phyloP scores from a whole-genome alignment of 2,329 filamentous ascomycete species.

The Ceratocystis destructans region DNA sequence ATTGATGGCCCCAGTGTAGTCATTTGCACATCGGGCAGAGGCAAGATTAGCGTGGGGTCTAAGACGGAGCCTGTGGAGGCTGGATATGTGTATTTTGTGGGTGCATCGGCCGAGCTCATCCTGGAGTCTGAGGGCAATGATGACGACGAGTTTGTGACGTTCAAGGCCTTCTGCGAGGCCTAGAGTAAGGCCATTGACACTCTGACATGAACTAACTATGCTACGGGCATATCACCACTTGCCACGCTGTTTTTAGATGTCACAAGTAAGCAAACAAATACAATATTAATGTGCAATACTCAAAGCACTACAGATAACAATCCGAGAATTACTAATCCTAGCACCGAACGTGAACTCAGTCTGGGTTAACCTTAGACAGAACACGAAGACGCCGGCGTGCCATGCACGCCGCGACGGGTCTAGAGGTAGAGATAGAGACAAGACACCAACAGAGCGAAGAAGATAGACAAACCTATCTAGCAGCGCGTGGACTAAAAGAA shows the following conservation, averaged over 20 bases:
- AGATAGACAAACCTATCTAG: no score
- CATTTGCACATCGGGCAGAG: slow-evolving; percentile 74
- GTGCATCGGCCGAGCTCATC: slow-evolving; percentile 70
- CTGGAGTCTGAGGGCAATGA: slow-evolving; percentile 51
- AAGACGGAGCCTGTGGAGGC: slow-evolving; percentile 62
- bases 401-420: no score
- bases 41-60: slow-evolving; percentile 71
- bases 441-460: no score
- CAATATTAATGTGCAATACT: background rate
- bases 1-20: slow-evolving; percentile 83
- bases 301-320: background rate
- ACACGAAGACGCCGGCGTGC: background rate
- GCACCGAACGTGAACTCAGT: background rate
- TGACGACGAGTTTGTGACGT: slow-evolving; percentile 66
- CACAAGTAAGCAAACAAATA: slow-evolving; percentile 7
- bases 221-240: no score
- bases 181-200: background rate
- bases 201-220: no score
- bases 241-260: background rate
- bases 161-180: slow-evolving; percentile 82
- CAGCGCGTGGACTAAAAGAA: background rate
- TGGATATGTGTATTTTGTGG: slow-evolving; percentile 71
- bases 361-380: background rate
- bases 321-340: background rate
- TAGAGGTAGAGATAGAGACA: no score